These are phyloP conservation scores for Elasticomyces elasticus DNA, from an alignment of 495 filamentous ascomycete genomes.

Conservation along the genomic window DNA sequence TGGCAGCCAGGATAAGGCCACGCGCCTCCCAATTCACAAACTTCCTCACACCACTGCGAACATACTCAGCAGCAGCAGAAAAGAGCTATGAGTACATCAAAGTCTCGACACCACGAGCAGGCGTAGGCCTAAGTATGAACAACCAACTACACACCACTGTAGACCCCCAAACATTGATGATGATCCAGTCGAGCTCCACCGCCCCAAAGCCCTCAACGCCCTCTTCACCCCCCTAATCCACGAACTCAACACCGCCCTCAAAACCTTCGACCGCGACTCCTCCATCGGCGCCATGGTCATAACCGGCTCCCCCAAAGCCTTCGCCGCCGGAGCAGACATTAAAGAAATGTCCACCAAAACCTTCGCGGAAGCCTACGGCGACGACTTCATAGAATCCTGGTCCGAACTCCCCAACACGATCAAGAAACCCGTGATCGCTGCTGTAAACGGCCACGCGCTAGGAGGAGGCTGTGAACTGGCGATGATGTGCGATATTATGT, in stretches of 20 bases:
- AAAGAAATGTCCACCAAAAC: conserved; percentile 93
- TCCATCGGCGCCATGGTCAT: conserved; percentile 68
- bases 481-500: conserved; percentile 93
- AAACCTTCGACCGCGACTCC: conserved; percentile 57
- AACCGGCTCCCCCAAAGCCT: conserved; percentile 77
- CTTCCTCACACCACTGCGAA: conserved; percentile 38
- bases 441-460: conserved; percentile 86
- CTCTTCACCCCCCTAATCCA: conserved; percentile 76
- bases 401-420: conserved; percentile 66
- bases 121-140: conserved; percentile 72
- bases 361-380: conserved; percentile 73
- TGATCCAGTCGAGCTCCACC: conserved; percentile 74
- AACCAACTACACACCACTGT: neutral
- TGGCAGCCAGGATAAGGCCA: conserved; percentile 39
- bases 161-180: neutral
- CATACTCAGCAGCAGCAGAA: conserved; percentile 47
- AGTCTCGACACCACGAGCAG: conserved; percentile 70
- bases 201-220: conserved; percentile 90
- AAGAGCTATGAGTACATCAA: conserved; percentile 67
- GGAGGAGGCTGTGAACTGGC: conserved; percentile 95
- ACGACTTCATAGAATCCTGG: conserved; percentile 90
- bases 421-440: conserved; percentile 87
- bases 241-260: conserved; percentile 79
- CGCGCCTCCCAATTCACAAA: conserved; percentile 44
- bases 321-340: conserved; percentile 96